These are phyloP conservation scores for Trichosporon coremiiforme DNA, from an alignment of 1,284 basidiomycete genomes.

Conservation along the genomic window DNA sequence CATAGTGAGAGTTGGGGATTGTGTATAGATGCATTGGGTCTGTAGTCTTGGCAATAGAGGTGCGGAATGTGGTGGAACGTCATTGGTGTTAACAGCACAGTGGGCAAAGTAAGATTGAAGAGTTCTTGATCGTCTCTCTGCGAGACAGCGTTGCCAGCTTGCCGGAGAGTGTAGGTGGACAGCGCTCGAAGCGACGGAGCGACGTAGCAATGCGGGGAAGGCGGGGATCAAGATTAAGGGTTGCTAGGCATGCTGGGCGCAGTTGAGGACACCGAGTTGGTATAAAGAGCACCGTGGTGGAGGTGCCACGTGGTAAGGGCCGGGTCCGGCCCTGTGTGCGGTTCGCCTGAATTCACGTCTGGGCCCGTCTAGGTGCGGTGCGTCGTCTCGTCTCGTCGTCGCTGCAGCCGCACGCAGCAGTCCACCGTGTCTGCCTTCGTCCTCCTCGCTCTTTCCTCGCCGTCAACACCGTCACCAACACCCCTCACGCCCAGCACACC, in stretches of 20 bases:
- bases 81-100: too few relatives aligned
- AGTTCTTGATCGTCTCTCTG: too few relatives aligned
- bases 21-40: slow-evolving; percentile 6
- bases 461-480: not conserved
- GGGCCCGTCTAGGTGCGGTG: slow-evolving; percentile 7
- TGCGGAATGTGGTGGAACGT: too few relatives aligned
- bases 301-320: slow-evolving; percentile 4
- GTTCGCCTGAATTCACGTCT: slow-evolving; percentile 16
- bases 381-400: not conserved
- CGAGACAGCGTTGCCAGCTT: too few relatives aligned
- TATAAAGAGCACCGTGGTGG: not conserved
- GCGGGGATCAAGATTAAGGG: not conserved
- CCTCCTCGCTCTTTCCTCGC: not conserved
- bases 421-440: slow-evolving; percentile 1
- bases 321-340: not conserved
- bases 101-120: not conserved
- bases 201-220: not conserved
- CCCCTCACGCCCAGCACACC: not conserved
- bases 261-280: not conserved
- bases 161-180: not conserved
- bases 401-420: not conserved
- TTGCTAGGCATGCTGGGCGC: not conserved
- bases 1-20: not conserved
- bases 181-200: not conserved
- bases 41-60: not conserved